A percentile compares a stretch with the other conserved stretches of the same genome.
Conservation (phyloP, 2,329 filamentous ascomycete genomes). For the Anthostomella pinea region DNA sequence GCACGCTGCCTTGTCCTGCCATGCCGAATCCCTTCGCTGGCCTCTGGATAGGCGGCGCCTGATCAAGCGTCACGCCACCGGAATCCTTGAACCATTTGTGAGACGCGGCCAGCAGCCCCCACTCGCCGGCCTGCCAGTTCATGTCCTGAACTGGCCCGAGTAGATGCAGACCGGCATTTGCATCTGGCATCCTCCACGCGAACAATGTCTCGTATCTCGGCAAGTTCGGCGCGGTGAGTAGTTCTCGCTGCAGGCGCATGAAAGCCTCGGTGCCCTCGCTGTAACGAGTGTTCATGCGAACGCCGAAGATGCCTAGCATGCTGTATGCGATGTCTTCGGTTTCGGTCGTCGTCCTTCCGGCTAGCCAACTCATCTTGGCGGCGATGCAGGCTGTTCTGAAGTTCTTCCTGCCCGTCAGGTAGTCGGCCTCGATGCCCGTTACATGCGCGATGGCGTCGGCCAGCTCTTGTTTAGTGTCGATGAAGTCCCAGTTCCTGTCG, state of each 20-base stretch:
- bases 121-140: no score
- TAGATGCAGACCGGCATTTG: no score
- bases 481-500: conserved; percentile 19
- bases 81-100: no score
- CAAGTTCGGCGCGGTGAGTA: conserved; percentile 1
- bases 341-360: conserved; percentile 21
- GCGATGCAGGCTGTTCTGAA: conserved; percentile 23
- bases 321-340: conserved; percentile 29
- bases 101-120: no score
- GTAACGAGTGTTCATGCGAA: conserved; percentile 30
- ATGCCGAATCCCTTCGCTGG: no score
- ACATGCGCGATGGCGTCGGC: conserved; percentile 22
- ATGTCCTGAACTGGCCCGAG: no score
- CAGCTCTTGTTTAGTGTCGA: conserved; percentile 18
- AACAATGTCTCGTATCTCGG: no score
- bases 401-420: conserved; percentile 4
- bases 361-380: conserved; percentile 30
- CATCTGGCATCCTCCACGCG: no score
- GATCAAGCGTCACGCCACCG: no score
- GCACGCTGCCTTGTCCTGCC: no score
- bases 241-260: conserved; percentile 15
- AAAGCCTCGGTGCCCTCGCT: conserved; percentile 28
- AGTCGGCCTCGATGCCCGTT: conserved; percentile 26
- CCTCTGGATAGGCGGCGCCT: no score
- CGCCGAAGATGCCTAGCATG: conserved; percentile 28